Evolutionary conservation across 164 flowering plant species (phyloP).

Genomic region (Vitis rotundifolia): DNA sequence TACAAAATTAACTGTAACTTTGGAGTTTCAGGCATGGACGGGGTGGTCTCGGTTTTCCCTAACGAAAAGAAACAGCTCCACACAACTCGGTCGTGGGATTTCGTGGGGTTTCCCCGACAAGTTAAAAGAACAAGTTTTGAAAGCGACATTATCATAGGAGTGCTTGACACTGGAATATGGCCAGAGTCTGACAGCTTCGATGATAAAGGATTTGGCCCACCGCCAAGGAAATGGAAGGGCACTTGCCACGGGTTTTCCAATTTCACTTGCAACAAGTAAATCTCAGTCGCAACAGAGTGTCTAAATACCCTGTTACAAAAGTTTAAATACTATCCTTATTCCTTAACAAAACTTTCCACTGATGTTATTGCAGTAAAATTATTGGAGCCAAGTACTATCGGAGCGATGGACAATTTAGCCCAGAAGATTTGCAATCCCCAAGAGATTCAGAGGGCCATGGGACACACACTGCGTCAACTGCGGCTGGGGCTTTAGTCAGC

Average conservation of each 20-base stretch:
- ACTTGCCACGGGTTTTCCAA: conserved; percentile 33
- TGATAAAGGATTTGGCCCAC: conserved; percentile 51
- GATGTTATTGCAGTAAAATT: conserved; percentile 32
- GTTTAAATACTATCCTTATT: no score
- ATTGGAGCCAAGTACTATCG: conserved; percentile 47
- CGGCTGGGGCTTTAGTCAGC: conserved; percentile 39
- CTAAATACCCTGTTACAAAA: no score
- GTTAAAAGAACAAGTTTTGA: conserved; percentile 19
- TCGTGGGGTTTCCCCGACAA: conserved; percentile 31
- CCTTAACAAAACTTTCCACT: no score
- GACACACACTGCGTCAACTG: conserved; percentile 54
- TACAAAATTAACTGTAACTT: neutral
- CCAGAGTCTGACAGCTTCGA: conserved; percentile 59
- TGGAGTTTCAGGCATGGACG: conserved; percentile 24
- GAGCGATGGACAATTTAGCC: neutral
- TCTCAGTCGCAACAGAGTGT: neutral
- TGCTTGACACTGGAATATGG: conserved; percentile 62
- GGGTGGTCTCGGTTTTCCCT: conserved; percentile 46
- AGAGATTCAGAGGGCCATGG: conserved; percentile 57
- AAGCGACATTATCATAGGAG: conserved; percentile 46
- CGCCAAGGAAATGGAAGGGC: conserved; percentile 62
- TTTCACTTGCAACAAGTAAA: conserved; percentile 72
- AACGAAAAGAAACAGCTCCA: conserved; percentile 29
- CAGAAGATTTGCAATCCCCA: conserved; percentile 12
- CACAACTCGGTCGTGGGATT: conserved; percentile 61